Conservation (phyloP, 1,284 basidiomycete species). For the Acaromyces ingoldii region DNA sequence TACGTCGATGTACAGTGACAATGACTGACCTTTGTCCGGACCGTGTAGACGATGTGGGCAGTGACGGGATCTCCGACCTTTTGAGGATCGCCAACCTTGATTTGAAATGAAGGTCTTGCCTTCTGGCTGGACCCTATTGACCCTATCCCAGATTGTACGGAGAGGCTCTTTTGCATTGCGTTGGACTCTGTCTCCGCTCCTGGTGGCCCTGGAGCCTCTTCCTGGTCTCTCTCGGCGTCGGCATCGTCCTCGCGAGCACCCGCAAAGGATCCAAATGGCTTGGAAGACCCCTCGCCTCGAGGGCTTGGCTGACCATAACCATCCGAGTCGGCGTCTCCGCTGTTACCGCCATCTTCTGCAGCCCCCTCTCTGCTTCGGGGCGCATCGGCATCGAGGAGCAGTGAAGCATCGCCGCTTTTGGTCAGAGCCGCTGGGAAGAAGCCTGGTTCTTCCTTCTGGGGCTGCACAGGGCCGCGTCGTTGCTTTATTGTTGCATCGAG, state of each 20-base stretch:
- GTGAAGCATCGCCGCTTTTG: background rate
- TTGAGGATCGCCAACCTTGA: conserved; percentile 48
- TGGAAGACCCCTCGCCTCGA: background rate
- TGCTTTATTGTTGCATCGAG: too few relatives aligned
- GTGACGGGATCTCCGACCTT: conserved; percentile 47
- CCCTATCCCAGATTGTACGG: too few relatives aligned
- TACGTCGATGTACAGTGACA: background rate
- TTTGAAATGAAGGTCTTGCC: conserved; percentile 19
- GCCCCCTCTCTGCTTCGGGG: background rate
- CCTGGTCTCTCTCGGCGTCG: too few relatives aligned
- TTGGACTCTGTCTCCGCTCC: too few relatives aligned
- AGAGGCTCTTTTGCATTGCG: too few relatives aligned
- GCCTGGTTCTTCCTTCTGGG: background rate
- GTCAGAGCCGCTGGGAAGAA: background rate
- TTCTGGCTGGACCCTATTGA: background rate
- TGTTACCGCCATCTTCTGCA: background rate
- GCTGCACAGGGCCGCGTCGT: too few relatives aligned
- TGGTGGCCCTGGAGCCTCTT: too few relatives aligned
- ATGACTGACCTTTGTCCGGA: conserved; percentile 23
- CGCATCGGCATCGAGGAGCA: background rate
- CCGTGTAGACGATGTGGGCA: conserved; percentile 55
- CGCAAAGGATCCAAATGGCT: too few relatives aligned
- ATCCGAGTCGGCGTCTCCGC: conserved; percentile 27
- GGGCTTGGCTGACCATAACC: conserved; percentile 26
- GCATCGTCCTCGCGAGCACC: too few relatives aligned